These are phyloP conservation scores for Schizosaccharomyces octosporus DNA, from an alignment of 805 yeast species.

Conservation along the genomic window DNA sequence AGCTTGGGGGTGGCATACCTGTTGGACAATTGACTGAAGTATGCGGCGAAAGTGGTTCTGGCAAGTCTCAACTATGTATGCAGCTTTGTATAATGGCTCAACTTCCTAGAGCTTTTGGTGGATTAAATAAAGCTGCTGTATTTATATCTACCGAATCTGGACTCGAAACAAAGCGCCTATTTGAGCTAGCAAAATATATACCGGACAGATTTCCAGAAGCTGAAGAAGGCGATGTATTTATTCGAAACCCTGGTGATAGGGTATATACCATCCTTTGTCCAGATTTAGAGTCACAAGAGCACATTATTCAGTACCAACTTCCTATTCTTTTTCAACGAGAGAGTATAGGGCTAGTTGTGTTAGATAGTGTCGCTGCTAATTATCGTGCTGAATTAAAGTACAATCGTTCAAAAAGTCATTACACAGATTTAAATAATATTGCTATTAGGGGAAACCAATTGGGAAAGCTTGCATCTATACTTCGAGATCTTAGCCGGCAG, in stretches of 20 bases:
- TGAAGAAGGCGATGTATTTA: neutral
- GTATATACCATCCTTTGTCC: constrained; percentile 33
- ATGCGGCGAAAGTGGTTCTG: neutral
- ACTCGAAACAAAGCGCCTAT: constrained; percentile 39
- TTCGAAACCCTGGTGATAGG: constrained; percentile 13
- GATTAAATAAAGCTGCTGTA: constrained; percentile 18
- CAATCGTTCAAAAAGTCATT: constrained; percentile 1
- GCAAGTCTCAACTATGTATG: neutral
- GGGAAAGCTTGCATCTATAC: constrained; percentile 19
- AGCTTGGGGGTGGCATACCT: neutral
- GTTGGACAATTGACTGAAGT: neutral
- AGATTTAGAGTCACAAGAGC: constrained; percentile 52
- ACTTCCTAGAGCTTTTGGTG: neutral
- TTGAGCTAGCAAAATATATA: constrained; percentile 21
- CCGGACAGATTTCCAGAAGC: constrained; percentile 2
- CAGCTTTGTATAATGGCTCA: neutral
- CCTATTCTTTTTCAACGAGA: constrained; percentile 27
- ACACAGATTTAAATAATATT: constrained; percentile 19
- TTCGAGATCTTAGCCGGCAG: constrained; percentile 25
- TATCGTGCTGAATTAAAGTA: constrained; percentile 28
- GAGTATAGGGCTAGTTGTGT: constrained; percentile 29
- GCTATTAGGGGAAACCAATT: constrained; percentile 13
- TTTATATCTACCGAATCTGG: constrained; percentile 59
- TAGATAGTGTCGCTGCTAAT: constrained; percentile 62
- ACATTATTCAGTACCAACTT: constrained; percentile 41